Conservation (phyloP, 2,329 filamentous ascomycete species). For the Polytolypa hystricis region DNA sequence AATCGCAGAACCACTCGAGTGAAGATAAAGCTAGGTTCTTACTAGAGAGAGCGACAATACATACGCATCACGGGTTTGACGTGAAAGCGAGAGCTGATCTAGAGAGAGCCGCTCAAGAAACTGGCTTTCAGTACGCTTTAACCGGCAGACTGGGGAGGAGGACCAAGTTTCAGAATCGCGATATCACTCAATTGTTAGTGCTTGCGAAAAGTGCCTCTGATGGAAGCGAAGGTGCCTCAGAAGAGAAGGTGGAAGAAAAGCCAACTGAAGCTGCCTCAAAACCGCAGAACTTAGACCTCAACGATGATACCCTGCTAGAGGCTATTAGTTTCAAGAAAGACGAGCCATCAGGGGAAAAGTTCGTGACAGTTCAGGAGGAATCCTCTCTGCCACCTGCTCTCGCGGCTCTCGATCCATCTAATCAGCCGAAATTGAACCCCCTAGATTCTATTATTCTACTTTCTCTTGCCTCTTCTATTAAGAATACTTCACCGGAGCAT, state of each 20-base stretch:
- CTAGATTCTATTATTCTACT: constrained; percentile 86
- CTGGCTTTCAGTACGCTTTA: constrained; percentile 68
- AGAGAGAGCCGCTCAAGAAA: constrained; percentile 52
- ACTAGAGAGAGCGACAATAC: constrained; percentile 70
- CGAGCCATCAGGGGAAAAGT: constrained; percentile 29
- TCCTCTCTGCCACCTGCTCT: constrained; percentile 50
- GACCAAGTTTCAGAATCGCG: constrained; percentile 33
- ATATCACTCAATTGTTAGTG: constrained; percentile 76
- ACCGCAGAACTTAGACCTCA: constrained; percentile 64
- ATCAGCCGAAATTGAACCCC: constrained; percentile 70
- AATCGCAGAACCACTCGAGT: constrained; percentile 18
- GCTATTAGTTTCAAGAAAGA: constrained; percentile 65
- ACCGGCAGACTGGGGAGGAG: constrained; percentile 72
- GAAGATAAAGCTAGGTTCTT: constrained; percentile 58
- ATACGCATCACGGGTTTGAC: constrained; percentile 75
- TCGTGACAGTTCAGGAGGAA: constrained; percentile 29
- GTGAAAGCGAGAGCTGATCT: constrained; percentile 62
- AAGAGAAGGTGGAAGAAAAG: constrained; percentile 8
- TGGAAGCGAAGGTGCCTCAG: constrained; percentile 11
- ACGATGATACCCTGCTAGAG: constrained; percentile 89
- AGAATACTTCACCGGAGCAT: constrained; percentile 75
- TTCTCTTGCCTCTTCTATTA: constrained; percentile 68
- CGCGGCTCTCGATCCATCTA: constrained; percentile 56
- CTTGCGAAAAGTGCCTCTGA: constrained; percentile 61
- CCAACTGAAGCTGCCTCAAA: constrained; percentile 22